Conservation (phyloP, 345 rosid genomes). For the Lepidium sativum region DNA sequence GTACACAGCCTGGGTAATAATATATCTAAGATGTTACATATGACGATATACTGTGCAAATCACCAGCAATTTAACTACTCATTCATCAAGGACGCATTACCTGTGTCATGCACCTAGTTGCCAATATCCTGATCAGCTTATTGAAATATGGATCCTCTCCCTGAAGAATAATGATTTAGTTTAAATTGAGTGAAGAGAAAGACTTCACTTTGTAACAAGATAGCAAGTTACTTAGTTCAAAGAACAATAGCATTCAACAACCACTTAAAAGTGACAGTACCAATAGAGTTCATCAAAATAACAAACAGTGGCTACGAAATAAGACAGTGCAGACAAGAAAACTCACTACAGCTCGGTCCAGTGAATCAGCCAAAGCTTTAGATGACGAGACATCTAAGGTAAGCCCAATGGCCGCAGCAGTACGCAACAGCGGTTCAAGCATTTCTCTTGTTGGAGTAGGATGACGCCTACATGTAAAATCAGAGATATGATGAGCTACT, state of each 20-base stretch:
- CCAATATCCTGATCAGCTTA: slow-evolving; percentile 86
- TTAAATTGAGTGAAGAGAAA: not conserved
- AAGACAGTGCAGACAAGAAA: slow-evolving; percentile 7
- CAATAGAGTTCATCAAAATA: not conserved
- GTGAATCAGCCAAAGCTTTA: slow-evolving; percentile 96
- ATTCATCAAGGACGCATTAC: slow-evolving; percentile 33
- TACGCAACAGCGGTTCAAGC: slow-evolving; percentile 92
- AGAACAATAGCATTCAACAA: not conserved
- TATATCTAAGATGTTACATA: slow-evolving; percentile 7
- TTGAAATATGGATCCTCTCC: slow-evolving; percentile 97
- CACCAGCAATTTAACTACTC: not conserved
- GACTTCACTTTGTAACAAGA: not conserved
- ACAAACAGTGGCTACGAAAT: slow-evolving; percentile 2
- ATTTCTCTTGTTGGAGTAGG: slow-evolving; percentile 94
- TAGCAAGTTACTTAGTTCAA: not conserved
- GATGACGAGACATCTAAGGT: slow-evolving; percentile 85
- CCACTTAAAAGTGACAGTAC: not conserved
- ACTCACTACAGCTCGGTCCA: slow-evolving; percentile 88
- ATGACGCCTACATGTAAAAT: slow-evolving; percentile 66
- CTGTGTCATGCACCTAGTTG: slow-evolving; percentile 99
- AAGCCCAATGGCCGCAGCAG: slow-evolving; percentile 86
- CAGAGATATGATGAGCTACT: not conserved
- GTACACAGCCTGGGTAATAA: slow-evolving; percentile 68
- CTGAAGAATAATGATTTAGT: slow-evolving; percentile 31
- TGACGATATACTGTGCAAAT: not conserved